These are phyloP conservation scores for Mortierella sp. DNA, from an alignment of 371 early-diverging fungal genomes.

Conservation along the genomic window DNA sequence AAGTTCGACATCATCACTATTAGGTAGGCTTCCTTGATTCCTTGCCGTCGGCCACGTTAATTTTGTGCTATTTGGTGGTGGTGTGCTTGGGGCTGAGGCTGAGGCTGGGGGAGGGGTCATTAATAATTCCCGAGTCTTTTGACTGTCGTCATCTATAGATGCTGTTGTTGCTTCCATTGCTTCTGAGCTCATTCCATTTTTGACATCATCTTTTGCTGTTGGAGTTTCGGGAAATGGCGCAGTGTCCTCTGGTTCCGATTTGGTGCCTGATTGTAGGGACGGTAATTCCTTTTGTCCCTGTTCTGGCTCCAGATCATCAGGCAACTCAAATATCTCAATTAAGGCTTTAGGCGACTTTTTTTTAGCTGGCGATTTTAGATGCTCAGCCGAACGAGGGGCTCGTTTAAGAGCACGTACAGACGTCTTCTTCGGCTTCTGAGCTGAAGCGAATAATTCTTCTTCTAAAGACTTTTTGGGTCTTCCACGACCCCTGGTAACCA, in stretches of 20 bases:
- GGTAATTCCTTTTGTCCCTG: not conserved
- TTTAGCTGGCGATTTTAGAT: constrained; percentile 9
- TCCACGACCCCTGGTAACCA: not conserved
- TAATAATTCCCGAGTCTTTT: not conserved
- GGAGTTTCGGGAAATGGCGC: not conserved
- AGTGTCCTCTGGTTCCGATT: not conserved
- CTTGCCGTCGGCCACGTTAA: not conserved
- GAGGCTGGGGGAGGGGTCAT: not conserved
- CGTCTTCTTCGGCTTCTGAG: constrained; percentile 10
- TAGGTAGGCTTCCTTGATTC: not conserved
- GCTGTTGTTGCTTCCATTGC: not conserved
- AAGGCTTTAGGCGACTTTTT: constrained; percentile 19
- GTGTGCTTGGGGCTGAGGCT: not conserved
- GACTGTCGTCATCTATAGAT: not conserved
- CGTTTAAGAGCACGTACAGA: constrained; percentile 3
- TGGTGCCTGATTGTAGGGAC: not conserved
- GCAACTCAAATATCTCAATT: constrained; percentile 36
- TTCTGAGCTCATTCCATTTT: not conserved
- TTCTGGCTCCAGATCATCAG: constrained; percentile 9
- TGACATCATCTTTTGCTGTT: not conserved
- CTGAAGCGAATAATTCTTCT: not conserved
- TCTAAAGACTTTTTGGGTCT: constrained; percentile 7
- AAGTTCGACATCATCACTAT: not conserved
- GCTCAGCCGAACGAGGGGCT: not conserved
- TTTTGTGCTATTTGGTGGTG: not conserved